phyloP scores from a whole-genome alignment of 2,329 filamentous ascomycete genomes.

The Aaosphaeria pasadenensis region DNA sequence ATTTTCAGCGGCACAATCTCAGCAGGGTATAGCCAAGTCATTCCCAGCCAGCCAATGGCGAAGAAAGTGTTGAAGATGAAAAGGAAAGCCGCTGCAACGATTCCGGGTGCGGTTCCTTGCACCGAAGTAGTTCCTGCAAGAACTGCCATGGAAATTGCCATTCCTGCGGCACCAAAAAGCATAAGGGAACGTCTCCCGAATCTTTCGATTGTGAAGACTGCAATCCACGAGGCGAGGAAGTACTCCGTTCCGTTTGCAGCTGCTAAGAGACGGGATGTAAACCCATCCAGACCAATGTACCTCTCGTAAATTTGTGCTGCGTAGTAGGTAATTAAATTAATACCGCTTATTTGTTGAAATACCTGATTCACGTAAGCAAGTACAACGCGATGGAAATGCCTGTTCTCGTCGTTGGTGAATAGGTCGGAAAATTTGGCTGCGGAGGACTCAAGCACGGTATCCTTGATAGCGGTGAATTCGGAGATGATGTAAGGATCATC shows the following conservation, averaged over 20 bases:
- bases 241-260: slow-evolving; percentile 52
- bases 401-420: slow-evolving; percentile 55
- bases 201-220: slow-evolving; percentile 65
- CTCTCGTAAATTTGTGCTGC: slow-evolving; percentile 7
- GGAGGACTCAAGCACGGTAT: slow-evolving; percentile 11
- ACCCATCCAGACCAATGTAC: slow-evolving; percentile 1
- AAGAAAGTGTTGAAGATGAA: slow-evolving; percentile 65
- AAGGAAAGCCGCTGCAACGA: slow-evolving; percentile 60
- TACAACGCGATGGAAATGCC: slow-evolving; percentile 55
- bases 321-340: slow-evolving; percentile 13
- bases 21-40: slow-evolving; percentile 59
- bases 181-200: slow-evolving; percentile 66
- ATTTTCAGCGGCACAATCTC: slow-evolving; percentile 70
- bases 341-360: slow-evolving; percentile 46
- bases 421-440: slow-evolving; percentile 50
- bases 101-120: slow-evolving; percentile 39
- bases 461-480: slow-evolving; percentile 14
- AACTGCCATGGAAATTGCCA: slow-evolving; percentile 45
- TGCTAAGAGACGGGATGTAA: slow-evolving; percentile 52
- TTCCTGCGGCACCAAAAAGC: slow-evolving; percentile 58
- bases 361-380: slow-evolving; percentile 59
- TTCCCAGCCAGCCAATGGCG: slow-evolving; percentile 59
- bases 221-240: slow-evolving; percentile 62
- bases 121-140: slow-evolving; percentile 46
- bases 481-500: slow-evolving; percentile 8